These are phyloP conservation scores for Ophiostoma quercus DNA, from an alignment of 2,329 filamentous ascomycete genomes.

Conservation along the genomic window DNA sequence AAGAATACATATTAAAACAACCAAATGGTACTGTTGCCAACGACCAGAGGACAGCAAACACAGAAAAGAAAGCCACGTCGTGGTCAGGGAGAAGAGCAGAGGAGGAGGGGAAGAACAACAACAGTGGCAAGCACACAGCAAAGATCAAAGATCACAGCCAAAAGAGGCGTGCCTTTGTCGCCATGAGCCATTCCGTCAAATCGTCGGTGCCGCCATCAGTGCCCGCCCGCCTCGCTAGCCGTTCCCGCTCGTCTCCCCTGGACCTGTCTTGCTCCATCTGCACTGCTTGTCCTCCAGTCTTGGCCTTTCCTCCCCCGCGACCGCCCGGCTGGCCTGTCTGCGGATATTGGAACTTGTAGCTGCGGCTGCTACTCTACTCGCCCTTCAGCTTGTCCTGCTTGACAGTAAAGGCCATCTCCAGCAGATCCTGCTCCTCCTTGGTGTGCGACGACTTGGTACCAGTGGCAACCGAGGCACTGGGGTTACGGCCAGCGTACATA, in stretches of 20 bases:
- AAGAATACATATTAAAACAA: constrained; percentile 15
- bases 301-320: constrained; percentile 7
- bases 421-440: constrained; percentile 87
- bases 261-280: neutral
- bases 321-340: constrained; percentile 2
- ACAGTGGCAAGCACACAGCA: neutral
- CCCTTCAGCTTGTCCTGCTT: constrained; percentile 66
- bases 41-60: neutral
- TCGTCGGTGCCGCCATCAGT: neutral
- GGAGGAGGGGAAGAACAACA: neutral
- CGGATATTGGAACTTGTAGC: constrained; percentile 11
- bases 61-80: neutral
- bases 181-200: constrained; percentile 2
- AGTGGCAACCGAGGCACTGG: constrained; percentile 88
- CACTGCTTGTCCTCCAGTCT: neutral
- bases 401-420: constrained; percentile 60
- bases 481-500: constrained; percentile 92
- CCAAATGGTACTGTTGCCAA: constrained; percentile 12
- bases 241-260: neutral
- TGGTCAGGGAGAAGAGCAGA: neutral
- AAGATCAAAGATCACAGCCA: neutral
- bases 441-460: constrained; percentile 81
- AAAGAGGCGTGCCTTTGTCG: neutral
- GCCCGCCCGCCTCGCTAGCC: neutral
- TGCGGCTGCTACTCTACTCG: constrained; percentile 41